Conservation (phyloP, 805 yeast species). For the Candida jianshihensis region DNA sequence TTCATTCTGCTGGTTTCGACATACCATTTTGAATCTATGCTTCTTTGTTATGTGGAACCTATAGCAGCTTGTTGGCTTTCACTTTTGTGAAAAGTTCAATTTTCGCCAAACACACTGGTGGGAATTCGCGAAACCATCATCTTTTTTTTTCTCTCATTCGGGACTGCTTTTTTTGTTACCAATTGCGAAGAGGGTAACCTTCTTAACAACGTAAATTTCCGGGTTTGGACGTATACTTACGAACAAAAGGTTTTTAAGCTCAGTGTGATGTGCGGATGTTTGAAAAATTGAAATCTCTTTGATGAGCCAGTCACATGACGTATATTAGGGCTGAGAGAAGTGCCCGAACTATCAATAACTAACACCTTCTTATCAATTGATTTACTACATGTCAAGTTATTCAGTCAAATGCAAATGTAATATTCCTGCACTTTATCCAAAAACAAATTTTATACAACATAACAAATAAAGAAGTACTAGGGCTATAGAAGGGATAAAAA, state of each 20-base stretch:
- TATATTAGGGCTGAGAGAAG: too few species aligned
- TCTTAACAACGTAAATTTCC: background rate
- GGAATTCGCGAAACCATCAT: background rate
- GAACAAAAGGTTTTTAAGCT: too few species aligned
- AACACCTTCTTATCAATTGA: too few species aligned
- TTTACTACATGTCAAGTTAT: too few species aligned
- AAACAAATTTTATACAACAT: slow-evolving; percentile 2
- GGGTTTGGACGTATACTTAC: too few species aligned
- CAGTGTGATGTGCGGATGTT: background rate
- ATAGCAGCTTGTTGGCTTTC: background rate
- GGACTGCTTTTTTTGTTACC: background rate
- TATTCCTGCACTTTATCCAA: background rate
- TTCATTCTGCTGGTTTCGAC: background rate
- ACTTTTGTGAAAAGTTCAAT: background rate
- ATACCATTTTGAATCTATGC: slow-evolving; percentile 1
- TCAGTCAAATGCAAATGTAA: background rate
- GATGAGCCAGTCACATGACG: too few species aligned
- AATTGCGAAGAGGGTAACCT: background rate
- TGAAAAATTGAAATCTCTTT: too few species aligned
- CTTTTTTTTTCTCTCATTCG: too few species aligned
- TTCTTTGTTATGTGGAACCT: background rate
- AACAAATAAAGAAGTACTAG: background rate
- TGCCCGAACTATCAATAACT: too few species aligned
- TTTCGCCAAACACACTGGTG: background rate
- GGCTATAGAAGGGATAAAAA: background rate